phyloP scores from a whole-genome alignment of 257 asterid species.

The Solanum neorickii region DNA sequence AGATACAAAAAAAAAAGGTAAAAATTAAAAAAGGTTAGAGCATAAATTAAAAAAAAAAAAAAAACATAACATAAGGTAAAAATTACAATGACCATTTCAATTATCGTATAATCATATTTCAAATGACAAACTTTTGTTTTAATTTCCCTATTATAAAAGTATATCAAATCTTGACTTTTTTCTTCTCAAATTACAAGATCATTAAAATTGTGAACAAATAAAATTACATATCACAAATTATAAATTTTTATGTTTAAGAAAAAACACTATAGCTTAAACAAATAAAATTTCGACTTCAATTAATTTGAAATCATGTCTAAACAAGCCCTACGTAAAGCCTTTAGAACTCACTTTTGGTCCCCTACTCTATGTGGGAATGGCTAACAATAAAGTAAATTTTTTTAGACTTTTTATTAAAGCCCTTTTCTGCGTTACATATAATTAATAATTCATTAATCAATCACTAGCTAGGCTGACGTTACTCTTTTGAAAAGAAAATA shows the following conservation, averaged over 20 bases:
- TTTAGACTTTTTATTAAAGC: not conserved
- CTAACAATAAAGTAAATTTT: not conserved
- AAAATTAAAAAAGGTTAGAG: not conserved
- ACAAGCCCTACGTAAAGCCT: not conserved
- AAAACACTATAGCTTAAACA: no score
- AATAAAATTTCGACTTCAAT: not conserved
- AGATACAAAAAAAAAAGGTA: not conserved
- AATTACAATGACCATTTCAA: not conserved
- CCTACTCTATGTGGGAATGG: not conserved
- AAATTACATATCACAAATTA: not conserved
- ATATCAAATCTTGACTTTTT: not conserved
- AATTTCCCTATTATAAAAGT: not conserved
- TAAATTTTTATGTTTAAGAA: no score
- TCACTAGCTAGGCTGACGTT: not conserved
- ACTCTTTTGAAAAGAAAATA: not conserved
- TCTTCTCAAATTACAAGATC: not conserved
- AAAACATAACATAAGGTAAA: not conserved
- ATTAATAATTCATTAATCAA: not conserved
- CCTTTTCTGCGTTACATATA: not conserved
- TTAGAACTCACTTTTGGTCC: not conserved
- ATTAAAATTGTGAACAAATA: not conserved
- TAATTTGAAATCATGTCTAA: no score
- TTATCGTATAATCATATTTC: not conserved
- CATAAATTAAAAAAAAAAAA: not conserved
- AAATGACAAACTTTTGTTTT: not conserved